Percentiles rank a stretch among this genome's conserved stretches.
These are phyloP conservation scores for Nicotiana undulata DNA, from an alignment of 257 asterid species.

Conservation along the genomic window DNA sequence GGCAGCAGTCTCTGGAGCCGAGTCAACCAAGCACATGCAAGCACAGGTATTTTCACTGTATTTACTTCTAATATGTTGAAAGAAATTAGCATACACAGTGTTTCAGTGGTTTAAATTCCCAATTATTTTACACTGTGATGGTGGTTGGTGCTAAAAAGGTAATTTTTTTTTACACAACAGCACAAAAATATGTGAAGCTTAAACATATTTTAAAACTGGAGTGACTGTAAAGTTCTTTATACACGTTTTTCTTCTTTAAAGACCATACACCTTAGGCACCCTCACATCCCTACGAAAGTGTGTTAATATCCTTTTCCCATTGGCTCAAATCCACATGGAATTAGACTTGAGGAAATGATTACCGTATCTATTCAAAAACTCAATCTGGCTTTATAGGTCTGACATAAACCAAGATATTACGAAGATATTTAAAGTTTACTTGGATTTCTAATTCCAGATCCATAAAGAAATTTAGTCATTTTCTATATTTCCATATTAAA, in stretches of 20 bases:
- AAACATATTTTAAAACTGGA: not conserved
- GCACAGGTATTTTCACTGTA: conserved; percentile 56
- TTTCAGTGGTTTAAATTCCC: not conserved
- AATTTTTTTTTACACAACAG: not conserved
- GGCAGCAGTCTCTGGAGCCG: conserved; percentile 84
- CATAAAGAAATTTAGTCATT: not conserved
- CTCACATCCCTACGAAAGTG: not conserved
- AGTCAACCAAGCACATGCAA: conserved; percentile 75
- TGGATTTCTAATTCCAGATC: not conserved
- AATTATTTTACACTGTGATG: not conserved
- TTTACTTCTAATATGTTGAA: not conserved
- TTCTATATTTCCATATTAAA: not conserved
- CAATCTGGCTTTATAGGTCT: not conserved
- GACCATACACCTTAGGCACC: not conserved
- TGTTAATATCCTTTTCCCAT: not conserved
- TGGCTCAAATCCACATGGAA: not conserved
- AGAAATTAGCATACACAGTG: not conserved
- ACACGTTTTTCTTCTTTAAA: not conserved
- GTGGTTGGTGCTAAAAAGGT: not conserved
- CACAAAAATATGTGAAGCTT: not conserved
- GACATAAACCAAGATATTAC: not conserved
- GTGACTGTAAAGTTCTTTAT: not conserved
- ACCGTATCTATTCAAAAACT: not conserved
- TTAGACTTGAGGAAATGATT: not conserved
- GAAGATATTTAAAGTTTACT: not conserved